Percentiles rank a stretch among this genome's conserved stretches.
phyloP scores from a whole-genome alignment of 2,329 filamentous ascomycete species.

The Fusarium pseudoanthophilum region DNA sequence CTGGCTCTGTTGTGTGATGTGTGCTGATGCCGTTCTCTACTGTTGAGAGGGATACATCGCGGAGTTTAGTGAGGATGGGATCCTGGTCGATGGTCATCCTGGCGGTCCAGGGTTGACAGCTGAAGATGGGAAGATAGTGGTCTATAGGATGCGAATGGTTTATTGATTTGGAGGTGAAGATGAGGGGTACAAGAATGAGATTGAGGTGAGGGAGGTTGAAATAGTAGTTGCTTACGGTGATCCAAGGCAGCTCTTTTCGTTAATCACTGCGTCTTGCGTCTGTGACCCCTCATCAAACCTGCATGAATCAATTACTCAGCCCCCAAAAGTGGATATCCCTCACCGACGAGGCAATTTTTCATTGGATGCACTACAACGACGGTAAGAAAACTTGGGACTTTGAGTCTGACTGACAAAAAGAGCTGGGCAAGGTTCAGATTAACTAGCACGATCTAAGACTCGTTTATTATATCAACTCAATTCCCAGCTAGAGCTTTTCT shows the following conservation, averaged over 20 bases:
- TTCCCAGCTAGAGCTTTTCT: neutral
- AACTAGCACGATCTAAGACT: too few relatives aligned
- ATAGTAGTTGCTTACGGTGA: constrained; percentile 2
- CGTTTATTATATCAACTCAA: rapidly evolving
- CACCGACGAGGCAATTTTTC: neutral
- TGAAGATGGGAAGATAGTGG: neutral
- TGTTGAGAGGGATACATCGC: neutral
- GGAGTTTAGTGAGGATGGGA: neutral
- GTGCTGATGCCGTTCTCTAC: neutral
- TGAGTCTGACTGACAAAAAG: rapidly evolving
- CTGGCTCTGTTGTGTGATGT: neutral
- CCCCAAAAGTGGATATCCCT: constrained; percentile 12
- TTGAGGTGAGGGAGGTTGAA: neutral
- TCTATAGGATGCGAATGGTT: rapidly evolving
- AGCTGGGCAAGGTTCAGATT: rapidly evolving
- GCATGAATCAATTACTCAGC: constrained; percentile 13
- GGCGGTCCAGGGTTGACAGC: neutral
- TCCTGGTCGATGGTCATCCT: constrained; percentile 27
- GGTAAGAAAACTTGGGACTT: neutral
- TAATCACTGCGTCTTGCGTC: neutral
- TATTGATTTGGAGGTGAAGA: too few relatives aligned
- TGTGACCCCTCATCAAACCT: neutral
- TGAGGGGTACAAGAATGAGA: rapidly evolving
- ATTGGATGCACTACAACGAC: neutral
- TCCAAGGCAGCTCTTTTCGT: constrained; percentile 2